These are phyloP conservation scores for Aspergillus amoenus DNA, from an alignment of 2,329 filamentous ascomycete genomes.

Conservation along the genomic window DNA sequence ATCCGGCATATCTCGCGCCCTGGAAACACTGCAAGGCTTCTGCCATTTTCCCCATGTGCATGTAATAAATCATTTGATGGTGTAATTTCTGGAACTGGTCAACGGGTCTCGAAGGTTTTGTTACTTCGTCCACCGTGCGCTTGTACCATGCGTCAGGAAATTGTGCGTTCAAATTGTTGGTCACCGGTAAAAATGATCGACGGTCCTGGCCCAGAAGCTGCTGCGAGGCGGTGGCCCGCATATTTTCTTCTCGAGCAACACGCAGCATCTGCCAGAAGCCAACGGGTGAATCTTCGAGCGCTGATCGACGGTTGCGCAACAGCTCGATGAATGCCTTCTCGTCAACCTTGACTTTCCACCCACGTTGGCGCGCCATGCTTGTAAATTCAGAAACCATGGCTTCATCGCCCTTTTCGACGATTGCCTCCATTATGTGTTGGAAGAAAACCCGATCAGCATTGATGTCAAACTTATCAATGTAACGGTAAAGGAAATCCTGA, in stretches of 20 bases:
- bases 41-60: constrained; percentile 36
- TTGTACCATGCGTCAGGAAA: constrained; percentile 28
- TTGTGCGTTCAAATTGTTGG: constrained; percentile 19
- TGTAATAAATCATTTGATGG: constrained; percentile 37
- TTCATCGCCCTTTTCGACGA: constrained; percentile 38
- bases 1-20: constrained; percentile 29
- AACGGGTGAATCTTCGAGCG: constrained; percentile 34
- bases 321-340: constrained; percentile 31
- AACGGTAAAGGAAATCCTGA: constrained; percentile 36
- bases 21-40: constrained; percentile 33
- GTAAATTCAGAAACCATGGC: constrained; percentile 33
- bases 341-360: constrained; percentile 35
- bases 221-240: constrained; percentile 31
- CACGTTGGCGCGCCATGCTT: constrained; percentile 27
- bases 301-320: constrained; percentile 34
- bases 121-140: constrained; percentile 29
- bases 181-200: constrained; percentile 27
- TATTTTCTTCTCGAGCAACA: constrained; percentile 34
- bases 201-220: constrained; percentile 39
- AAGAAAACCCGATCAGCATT: constrained; percentile 40
- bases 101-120: constrained; percentile 25
- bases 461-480: constrained; percentile 37
- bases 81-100: constrained; percentile 36
- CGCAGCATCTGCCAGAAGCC: constrained; percentile 44
- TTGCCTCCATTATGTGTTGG: constrained; percentile 40